A percentile compares a stretch with the other conserved stretches of the same genome.
Conservation (phyloP, 257 asterid species). For the Nyctanthes arbortristis region DNA sequence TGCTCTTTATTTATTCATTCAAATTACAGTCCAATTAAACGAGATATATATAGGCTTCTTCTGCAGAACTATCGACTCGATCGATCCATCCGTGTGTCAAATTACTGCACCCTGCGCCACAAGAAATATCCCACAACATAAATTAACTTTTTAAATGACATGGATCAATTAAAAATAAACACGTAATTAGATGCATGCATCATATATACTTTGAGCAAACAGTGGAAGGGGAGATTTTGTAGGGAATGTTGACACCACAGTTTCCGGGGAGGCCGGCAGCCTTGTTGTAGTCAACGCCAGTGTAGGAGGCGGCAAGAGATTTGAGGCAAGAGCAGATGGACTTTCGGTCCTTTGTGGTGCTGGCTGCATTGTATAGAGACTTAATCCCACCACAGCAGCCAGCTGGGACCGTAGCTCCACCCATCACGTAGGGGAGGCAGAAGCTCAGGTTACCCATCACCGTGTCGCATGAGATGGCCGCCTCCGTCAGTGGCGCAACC, state of each 20-base stretch:
- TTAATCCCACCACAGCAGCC: constrained; percentile 46
- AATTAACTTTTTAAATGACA: too few relatives aligned
- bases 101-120: not conserved
- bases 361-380: constrained; percentile 32
- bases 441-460: constrained; percentile 22
- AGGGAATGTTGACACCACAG: constrained; percentile 55
- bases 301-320: constrained; percentile 11
- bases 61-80: too few relatives aligned
- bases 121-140: too few relatives aligned
- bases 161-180: too few relatives aligned
- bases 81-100: too few relatives aligned
- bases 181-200: too few relatives aligned
- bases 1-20: too few relatives aligned
- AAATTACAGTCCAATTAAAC: too few relatives aligned
- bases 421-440: constrained; percentile 47
- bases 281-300: constrained; percentile 17
- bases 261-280: constrained; percentile 50
- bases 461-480: constrained; percentile 33
- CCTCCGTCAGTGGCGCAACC: constrained; percentile 25
- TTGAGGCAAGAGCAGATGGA: constrained; percentile 41
- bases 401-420: too few relatives aligned
- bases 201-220: constrained; percentile 65
- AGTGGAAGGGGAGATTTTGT: constrained; percentile 55
- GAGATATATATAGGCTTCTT: too few relatives aligned
- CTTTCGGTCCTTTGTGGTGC: constrained; percentile 39